phyloP scores from a whole-genome alignment of 306 rosid genomes.

The Quercus parvula region DNA sequence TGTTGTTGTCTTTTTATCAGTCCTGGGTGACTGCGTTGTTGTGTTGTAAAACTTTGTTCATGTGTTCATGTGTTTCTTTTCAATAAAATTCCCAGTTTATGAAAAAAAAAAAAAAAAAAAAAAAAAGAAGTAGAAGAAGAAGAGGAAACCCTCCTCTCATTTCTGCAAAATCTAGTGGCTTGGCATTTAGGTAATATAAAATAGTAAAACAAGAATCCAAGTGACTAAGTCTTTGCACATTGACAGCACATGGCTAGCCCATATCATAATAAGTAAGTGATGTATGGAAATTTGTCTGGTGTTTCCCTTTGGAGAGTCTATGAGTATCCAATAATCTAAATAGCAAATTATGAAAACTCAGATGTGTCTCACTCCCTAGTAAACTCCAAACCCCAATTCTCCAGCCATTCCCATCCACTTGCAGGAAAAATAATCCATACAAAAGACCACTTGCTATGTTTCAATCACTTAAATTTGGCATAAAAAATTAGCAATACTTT shows the following conservation, averaged over 20 bases:
- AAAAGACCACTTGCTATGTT: constrained; percentile 36
- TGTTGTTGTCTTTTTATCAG: too few relatives aligned
- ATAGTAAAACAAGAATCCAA: background rate
- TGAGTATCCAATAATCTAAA: background rate
- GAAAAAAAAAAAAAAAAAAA: too few relatives aligned
- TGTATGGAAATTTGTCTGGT: background rate
- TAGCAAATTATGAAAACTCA: constrained; percentile 4
- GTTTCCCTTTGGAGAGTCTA: background rate
- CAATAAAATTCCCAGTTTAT: too few relatives aligned
- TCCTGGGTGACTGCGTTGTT: too few relatives aligned
- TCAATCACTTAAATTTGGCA: constrained; percentile 35
- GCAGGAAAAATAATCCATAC: constrained; percentile 29
- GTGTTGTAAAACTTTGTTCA: too few relatives aligned
- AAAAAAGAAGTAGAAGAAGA: too few relatives aligned
- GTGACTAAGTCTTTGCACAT: background rate
- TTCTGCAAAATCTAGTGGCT: background rate
- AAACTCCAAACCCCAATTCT: constrained; percentile 46
- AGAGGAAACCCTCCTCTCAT: background rate
- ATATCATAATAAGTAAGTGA: background rate
- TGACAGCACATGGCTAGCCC: background rate
- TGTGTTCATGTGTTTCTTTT: too few relatives aligned
- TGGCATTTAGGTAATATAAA: background rate
- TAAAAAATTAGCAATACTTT: background rate
- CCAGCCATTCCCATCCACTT: constrained; percentile 16
- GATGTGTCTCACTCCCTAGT: constrained; percentile 17